Evolutionary conservation across 495 filamentous ascomycete species (phyloP), one percentile per base, ranked within the genome.

Genomic region (Sporormia fimetaria): DNA sequence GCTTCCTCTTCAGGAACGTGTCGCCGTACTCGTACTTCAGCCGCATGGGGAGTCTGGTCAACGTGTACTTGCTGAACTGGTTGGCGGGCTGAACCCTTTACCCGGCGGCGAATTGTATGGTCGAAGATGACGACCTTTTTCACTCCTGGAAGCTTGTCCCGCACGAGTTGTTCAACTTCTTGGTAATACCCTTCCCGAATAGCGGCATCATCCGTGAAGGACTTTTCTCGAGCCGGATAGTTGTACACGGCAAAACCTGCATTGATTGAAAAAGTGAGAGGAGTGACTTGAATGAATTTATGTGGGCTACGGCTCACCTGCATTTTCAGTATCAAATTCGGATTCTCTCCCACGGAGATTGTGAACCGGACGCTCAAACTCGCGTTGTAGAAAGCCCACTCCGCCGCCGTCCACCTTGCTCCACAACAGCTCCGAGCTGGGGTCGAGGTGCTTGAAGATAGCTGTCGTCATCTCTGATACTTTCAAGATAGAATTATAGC

Each of bases 1-100:
- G 78, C 78, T 22, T 82, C 75, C 7, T 70, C 71, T 0, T 71
- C 37, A 7, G 58, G 58, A 16, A 61, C 26, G 44, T 63, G 60
- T 6, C 58, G 49, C 0, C 56, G 44, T 3, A 63, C 60, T 7
- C 60, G 54, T 1, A 34, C 52, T 24, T 42, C 58, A 8, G 60
- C 60, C 1, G 60, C 60, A 1, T 25, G 49, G 9, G 58, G 58
- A 1, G 60, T 61, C 30, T 63, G 60, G 38, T 63, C 60, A 9
- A 63, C 60, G 33, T 63, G 60, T 8, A 63, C 60, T 28, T 61
- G 56, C 37, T 61, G 60, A 2, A 63, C 60, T 1, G 60, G 60
- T 29, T 61, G 58, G n/a, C 60, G 51, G 6, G 60, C 56, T 6
- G 58, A 40, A 24, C 58, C 52, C 18, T 52, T 54, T 1, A 36